These are phyloP conservation scores for Aspergillus sclerotialis DNA, from an alignment of 2,329 filamentous ascomycete species.

Conservation along the genomic window DNA sequence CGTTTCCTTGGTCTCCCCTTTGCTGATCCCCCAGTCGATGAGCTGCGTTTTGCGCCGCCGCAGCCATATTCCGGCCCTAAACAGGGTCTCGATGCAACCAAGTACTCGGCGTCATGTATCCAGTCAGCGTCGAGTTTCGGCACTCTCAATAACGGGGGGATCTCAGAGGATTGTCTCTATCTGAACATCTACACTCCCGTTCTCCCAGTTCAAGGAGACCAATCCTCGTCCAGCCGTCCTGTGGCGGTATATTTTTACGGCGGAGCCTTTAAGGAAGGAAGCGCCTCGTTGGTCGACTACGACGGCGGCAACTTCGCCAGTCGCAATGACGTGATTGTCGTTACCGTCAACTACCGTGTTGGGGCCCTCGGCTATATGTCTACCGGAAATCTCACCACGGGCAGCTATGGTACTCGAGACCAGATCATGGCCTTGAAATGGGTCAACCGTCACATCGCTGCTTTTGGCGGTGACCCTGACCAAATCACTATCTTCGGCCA, in stretches of 20 bases:
- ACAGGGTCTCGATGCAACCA: conserved; percentile 25
- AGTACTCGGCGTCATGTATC: conserved; percentile 12
- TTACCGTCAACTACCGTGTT: conserved; percentile 29
- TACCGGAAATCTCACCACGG: conserved; percentile 26
- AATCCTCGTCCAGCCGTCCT: conserved; percentile 8
- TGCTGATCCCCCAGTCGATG: conserved; percentile 38
- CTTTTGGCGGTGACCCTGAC: conserved; percentile 22
- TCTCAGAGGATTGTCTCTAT: conserved; percentile 29
- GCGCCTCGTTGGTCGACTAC: conserved; percentile 19
- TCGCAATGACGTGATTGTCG: conserved; percentile 29
- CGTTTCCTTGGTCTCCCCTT: conserved; percentile 44
- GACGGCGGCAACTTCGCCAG: conserved; percentile 30
- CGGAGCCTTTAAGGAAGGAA: conserved; percentile 22
- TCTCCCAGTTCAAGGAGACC: conserved; percentile 12
- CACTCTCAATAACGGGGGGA: conserved; percentile 7
- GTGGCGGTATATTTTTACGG: conserved; percentile 29
- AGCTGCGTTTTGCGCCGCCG: conserved; percentile 37
- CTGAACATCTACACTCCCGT: conserved; percentile 29
- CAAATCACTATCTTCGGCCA: conserved; percentile 30
- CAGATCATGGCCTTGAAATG: conserved; percentile 25
- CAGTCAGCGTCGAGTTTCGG: conserved; percentile 12
- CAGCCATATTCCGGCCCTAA: conserved; percentile 18
- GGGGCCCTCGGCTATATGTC: conserved; percentile 25
- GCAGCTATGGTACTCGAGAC: conserved; percentile 26
- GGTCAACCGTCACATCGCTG: conserved; percentile 18